Percentiles rank a stretch among this genome's conserved stretches.
These are phyloP conservation scores for Penicillium oxalicum DNA, from an alignment of 2,329 filamentous ascomycete species.

Conservation along the genomic window DNA sequence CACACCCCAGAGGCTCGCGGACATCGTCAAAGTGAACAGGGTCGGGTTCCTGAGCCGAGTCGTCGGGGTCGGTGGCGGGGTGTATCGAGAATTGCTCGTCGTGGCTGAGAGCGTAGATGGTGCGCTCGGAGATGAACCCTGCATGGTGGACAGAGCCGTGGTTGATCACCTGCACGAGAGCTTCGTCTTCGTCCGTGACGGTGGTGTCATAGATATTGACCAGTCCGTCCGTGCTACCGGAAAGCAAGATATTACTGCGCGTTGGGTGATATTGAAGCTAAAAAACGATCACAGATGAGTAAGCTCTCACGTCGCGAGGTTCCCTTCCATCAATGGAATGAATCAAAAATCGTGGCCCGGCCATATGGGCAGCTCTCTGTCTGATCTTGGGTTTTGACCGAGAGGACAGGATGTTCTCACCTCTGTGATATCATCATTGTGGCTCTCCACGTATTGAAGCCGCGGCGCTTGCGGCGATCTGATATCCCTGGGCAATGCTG, in stretches of 20 bases:
- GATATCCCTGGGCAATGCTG: conserved; percentile 35
- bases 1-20: conserved; percentile 48
- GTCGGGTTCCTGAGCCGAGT: conserved; percentile 41
- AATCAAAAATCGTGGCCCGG: neutral
- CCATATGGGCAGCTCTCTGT: neutral
- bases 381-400: neutral
- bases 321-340: no score
- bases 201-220: conserved; percentile 57
- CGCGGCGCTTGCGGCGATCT: conserved; percentile 33
- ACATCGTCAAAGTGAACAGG: conserved; percentile 52
- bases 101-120: conserved; percentile 55
- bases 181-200: conserved; percentile 55
- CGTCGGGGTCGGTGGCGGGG: conserved; percentile 46
- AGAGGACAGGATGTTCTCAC: conserved; percentile 26
- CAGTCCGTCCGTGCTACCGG: conserved; percentile 58
- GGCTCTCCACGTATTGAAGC: conserved; percentile 42
- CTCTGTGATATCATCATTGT: conserved; percentile 57
- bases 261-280: conserved; percentile 49
- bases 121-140: conserved; percentile 49
- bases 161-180: conserved; percentile 57
- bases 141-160: conserved; percentile 58
- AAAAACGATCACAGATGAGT: conserved; percentile 9
- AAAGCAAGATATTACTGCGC: conserved; percentile 50
- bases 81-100: conserved; percentile 58
- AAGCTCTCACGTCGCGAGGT: no score